A percentile compares a stretch with the other conserved stretches of the same genome.
Evolutionary conservation across 352 stramenopile genomes (phyloP).

Genomic region (Globisporangium recalcitrans): DNA sequence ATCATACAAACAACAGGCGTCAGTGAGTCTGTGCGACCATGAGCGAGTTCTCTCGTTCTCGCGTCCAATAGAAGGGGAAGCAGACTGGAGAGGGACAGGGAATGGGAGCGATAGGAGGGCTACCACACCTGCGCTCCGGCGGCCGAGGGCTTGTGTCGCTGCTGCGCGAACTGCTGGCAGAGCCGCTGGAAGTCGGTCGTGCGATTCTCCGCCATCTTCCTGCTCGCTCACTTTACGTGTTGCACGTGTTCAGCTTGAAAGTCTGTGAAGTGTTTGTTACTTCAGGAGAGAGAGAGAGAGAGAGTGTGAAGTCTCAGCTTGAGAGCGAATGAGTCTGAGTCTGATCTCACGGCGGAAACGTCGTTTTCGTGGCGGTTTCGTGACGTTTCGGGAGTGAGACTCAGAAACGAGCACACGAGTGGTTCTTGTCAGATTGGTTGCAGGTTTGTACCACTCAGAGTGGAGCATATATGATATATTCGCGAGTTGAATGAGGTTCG

Average conservation of each 20-base stretch:
- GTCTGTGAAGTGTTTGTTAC: not conserved
- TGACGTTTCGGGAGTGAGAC: too few species aligned
- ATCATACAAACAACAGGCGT: constrained; percentile 5
- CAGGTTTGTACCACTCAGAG: too few species aligned
- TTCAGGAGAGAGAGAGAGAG: too few species aligned
- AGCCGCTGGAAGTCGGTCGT: constrained; percentile 64
- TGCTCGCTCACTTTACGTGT: too few species aligned
- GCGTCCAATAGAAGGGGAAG: not conserved
- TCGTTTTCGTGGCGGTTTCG: too few species aligned
- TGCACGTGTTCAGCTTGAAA: not conserved
- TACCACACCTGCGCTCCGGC: constrained; percentile 19
- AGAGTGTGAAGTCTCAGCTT: too few species aligned
- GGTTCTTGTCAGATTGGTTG: too few species aligned
- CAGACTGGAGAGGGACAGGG: not conserved
- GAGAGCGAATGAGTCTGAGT: too few species aligned
- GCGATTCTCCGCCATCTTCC: constrained; percentile 60
- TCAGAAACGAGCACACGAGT: too few species aligned
- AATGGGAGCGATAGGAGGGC: not conserved
- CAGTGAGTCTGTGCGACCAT: not conserved
- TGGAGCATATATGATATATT: too few species aligned
- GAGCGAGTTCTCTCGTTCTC: not conserved
- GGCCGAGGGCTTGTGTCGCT: constrained; percentile 20
- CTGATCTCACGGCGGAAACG: too few species aligned
- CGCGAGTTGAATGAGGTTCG: too few species aligned
- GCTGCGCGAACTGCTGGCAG: constrained; percentile 46